Conservation (phyloP, 106 monocot species). For the Acorus gramineus region DNA sequence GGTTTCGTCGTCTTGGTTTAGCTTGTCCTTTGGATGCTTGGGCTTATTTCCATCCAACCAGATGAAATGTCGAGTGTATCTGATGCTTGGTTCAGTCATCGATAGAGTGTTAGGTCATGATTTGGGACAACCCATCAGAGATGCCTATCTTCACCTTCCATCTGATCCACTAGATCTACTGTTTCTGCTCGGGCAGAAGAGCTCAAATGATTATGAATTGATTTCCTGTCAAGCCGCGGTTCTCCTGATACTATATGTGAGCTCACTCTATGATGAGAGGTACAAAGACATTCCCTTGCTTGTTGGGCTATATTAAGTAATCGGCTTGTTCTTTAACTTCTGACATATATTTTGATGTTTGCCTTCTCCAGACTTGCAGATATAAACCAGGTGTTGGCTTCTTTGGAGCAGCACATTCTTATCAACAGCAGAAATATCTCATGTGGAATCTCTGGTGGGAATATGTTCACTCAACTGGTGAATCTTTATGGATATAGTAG, state of each 20-base stretch:
- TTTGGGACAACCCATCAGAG: constrained; percentile 65
- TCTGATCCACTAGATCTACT: constrained; percentile 75
- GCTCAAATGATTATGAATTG: constrained; percentile 39
- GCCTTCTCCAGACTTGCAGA: constrained; percentile 45
- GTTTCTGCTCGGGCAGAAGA: constrained; percentile 64
- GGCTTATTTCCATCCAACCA: constrained; percentile 60
- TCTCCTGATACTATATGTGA: constrained; percentile 54
- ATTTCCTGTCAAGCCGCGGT: constrained; percentile 58
- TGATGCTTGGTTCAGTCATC: constrained; percentile 54
- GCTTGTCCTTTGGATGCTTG: constrained; percentile 62
- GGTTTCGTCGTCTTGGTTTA: constrained; percentile 64
- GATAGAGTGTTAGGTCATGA: constrained; percentile 53
- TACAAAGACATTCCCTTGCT: constrained; percentile 16
- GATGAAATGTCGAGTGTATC: constrained; percentile 62
- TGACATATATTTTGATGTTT: background rate
- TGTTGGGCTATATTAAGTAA: background rate
- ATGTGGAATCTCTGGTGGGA: constrained; percentile 23
- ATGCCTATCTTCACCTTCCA: constrained; percentile 52
- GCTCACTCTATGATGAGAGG: constrained; percentile 73
- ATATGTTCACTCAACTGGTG: constrained; percentile 55
- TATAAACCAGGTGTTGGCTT: constrained; percentile 61
- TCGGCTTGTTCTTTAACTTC: background rate
- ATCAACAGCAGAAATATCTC: constrained; percentile 47
- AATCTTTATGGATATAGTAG: constrained; percentile 60
- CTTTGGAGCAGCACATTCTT: constrained; percentile 82